Evolutionary conservation across 192 early-diverging fungal species (phyloP).

Genomic region (Backusella australiensis): DNA sequence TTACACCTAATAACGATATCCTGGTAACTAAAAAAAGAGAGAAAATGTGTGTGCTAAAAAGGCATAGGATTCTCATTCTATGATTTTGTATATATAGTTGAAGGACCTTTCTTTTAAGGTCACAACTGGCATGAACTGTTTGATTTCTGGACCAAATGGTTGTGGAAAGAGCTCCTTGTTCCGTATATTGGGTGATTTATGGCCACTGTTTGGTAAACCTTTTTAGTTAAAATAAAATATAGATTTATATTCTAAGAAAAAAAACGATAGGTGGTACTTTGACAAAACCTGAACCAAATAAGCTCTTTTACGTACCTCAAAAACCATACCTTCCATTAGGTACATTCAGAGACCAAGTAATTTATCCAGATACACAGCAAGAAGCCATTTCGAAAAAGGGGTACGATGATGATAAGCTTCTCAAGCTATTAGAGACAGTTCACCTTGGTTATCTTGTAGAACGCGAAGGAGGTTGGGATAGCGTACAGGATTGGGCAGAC

Average conservation of each 20-base stretch:
- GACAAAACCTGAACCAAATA: constrained; percentile 55
- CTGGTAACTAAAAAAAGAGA: constrained; percentile 28
- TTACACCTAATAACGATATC: constrained; percentile 71
- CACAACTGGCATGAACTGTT: constrained; percentile 66
- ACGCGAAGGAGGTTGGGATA: constrained; percentile 70
- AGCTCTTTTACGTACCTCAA: constrained; percentile 88
- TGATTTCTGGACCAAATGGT: constrained; percentile 69
- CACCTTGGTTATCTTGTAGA: constrained; percentile 66
- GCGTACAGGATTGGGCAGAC: constrained; percentile 75
- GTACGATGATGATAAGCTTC: constrained; percentile 61
- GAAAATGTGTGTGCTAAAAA: not conserved
- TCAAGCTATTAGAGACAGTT: constrained; percentile 64
- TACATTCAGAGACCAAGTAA: constrained; percentile 80
- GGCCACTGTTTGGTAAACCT: constrained; percentile 56
- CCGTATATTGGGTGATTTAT: constrained; percentile 63
- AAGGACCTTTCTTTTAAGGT: constrained; percentile 71
- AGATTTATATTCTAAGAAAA: not conserved
- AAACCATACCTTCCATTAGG: constrained; percentile 80
- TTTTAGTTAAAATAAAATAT: not conserved
- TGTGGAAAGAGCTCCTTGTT: constrained; percentile 64
- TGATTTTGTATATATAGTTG: constrained; percentile 35
- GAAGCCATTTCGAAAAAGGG: constrained; percentile 55
- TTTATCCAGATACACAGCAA: constrained; percentile 74
- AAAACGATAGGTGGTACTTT: constrained; percentile 44
- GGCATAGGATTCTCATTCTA: not conserved